phyloP scores from a whole-genome alignment of 768 basidiomycete genomes.

The Mycena vulgaris region DNA sequence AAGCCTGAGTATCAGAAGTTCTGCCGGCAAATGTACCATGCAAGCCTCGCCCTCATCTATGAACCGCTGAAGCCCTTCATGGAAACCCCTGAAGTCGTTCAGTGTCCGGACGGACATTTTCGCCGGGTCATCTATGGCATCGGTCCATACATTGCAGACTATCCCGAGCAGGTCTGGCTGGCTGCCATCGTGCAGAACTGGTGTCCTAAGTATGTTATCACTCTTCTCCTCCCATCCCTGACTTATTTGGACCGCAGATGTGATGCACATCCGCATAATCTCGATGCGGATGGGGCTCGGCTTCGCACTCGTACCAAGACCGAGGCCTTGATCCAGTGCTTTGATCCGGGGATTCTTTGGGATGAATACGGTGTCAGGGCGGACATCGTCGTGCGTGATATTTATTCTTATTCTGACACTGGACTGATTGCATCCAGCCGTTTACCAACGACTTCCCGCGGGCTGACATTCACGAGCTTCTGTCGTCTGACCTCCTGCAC shows the following conservation, averaged over 20 bases:
- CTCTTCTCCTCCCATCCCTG: background rate
- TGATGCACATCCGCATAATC: too few relatives aligned
- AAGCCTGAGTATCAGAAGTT: slow-evolving; percentile 40
- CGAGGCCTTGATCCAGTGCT: too few relatives aligned
- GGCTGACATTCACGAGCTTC: too few relatives aligned
- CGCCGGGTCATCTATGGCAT: slow-evolving; percentile 44
- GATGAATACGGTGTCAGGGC: too few relatives aligned
- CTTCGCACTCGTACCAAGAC: too few relatives aligned
- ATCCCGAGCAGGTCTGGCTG: slow-evolving; percentile 46
- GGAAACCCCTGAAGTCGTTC: slow-evolving; percentile 37
- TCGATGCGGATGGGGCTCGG: slow-evolving; percentile 30
- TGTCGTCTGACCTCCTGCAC: too few relatives aligned
- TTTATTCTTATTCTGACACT: background rate
- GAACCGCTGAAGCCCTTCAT: slow-evolving; percentile 40
- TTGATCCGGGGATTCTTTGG: too few relatives aligned
- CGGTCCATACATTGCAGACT: slow-evolving; percentile 48
- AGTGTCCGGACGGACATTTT: slow-evolving; percentile 47
- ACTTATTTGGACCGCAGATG: too few relatives aligned
- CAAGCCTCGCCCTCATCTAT: slow-evolving; percentile 38
- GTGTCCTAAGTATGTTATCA: slow-evolving; percentile 36
- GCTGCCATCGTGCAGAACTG: slow-evolving; percentile 44
- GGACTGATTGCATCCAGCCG: background rate
- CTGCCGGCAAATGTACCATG: slow-evolving; percentile 42
- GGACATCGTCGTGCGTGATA: background rate
- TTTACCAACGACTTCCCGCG: too few relatives aligned